Base-by-base conservation (phyloP, 805 yeast species). In the Maudiozyma bulderi region DNA sequence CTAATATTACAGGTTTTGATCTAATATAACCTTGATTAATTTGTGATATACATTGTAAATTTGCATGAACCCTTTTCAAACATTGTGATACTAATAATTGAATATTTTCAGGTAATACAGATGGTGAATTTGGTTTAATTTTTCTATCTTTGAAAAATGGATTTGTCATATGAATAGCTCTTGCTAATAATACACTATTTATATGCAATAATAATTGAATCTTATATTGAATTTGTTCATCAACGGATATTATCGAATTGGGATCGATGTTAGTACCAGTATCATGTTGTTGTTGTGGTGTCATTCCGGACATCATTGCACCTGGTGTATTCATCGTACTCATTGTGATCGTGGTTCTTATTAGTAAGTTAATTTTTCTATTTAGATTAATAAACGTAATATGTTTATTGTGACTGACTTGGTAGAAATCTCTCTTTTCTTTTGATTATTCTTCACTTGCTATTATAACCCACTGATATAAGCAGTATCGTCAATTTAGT, bases 41-140 rank as follows among this genome's bases (percentile, higher is more conserved):
- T 51, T 61, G 67, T 9, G 68, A 64, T 20, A 65, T 63, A 45
- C 68, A 63, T 46, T 65, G 69, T 45, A 65, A 49, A 50, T 65
- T 65, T 11, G 68, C 60, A 52, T 65, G 69, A 8, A 65, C 66
- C 37, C 69, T 52, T 43, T 64, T 63, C 49, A 63, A 51, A 48
- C 59, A 57, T 48, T 65, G 67, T 10, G 65, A 52, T n/a, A 59
- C 51, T 29, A 59, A 34, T 13, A 48, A 52, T 52, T 61, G 66
- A 15, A 57, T 56, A 26, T 56, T 58, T 41, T 60, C 67, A 7
- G 58, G 62, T 33, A 54, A 34, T 35, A 47, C 45, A 26, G 49
- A 34, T 44, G 54, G 37, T 52, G 46, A 43, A 50, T 48, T 30
- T 43, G 44, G 28, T 35, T 15, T 13, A 37, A 37, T 31, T 39